A percentile compares a stretch with the other conserved stretches of the same genome.
These are phyloP conservation scores for Magnolia officinalis DNA, from an alignment of 164 flowering plant genomes.

Conservation along the genomic window DNA sequence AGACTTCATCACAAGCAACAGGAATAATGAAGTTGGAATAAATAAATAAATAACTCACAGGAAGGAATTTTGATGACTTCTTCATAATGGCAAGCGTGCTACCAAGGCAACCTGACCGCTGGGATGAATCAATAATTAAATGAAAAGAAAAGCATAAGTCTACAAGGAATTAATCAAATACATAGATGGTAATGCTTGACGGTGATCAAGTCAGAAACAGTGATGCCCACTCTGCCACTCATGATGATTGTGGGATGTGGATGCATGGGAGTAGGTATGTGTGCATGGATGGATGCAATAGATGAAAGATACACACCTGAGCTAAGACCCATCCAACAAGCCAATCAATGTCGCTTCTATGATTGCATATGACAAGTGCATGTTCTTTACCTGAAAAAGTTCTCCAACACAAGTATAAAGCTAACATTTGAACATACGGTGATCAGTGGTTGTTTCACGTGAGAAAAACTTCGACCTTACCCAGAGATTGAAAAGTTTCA, in stretches of 20 bases:
- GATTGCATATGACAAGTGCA: conserved; percentile 73
- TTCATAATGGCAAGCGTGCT: conserved; percentile 92
- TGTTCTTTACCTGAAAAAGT: conserved; percentile 79
- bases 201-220: not conserved
- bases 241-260: not conserved
- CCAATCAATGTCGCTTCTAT: conserved; percentile 98
- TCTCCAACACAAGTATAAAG: conserved; percentile 6
- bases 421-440: not conserved
- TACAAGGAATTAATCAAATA: not conserved
- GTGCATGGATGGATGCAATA: not conserved
- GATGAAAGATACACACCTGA: conserved; percentile 48
- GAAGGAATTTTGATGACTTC: conserved; percentile 86
- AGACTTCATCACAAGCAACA: no score
- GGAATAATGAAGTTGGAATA: no score
- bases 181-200: no score
- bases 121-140: conserved; percentile 21
- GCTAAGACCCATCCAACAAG: conserved; percentile 96
- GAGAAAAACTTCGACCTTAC: conserved; percentile 33
- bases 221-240: not conserved
- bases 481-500: conserved; percentile 68
- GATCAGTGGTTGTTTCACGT: not conserved
- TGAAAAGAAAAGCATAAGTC: not conserved
- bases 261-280: not conserved
- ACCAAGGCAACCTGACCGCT: conserved; percentile 96
- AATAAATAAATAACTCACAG: conserved; percentile 58